Conservation (phyloP, 2,329 filamentous ascomycete species). For the Microthyrium microscopicum region DNA sequence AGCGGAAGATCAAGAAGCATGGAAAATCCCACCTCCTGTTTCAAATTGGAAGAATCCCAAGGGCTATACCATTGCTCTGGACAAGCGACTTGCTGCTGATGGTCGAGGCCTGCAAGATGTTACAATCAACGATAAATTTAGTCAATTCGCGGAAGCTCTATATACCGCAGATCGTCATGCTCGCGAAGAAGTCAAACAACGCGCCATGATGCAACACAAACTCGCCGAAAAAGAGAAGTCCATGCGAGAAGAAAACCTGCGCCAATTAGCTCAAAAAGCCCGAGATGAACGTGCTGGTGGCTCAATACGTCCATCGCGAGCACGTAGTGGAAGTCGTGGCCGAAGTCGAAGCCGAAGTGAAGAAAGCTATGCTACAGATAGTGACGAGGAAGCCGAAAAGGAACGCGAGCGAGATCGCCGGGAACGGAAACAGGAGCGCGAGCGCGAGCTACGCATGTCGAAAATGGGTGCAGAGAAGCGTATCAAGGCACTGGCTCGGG, state of each 20-base stretch:
- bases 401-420: slow-evolving; percentile 63
- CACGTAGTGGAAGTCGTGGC: slow-evolving; percentile 11
- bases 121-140: slow-evolving; percentile 96
- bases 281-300: slow-evolving; percentile 57
- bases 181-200: slow-evolving; percentile 83
- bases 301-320: slow-evolving; percentile 1
- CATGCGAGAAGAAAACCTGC: slow-evolving; percentile 83
- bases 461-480: slow-evolving; percentile 89
- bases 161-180: slow-evolving; percentile 92
- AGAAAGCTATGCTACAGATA: slow-evolving; percentile 10
- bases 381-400: slow-evolving; percentile 47
- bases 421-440: slow-evolving; percentile 65
- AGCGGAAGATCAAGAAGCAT: slow-evolving; percentile 90
- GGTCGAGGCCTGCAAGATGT: slow-evolving; percentile 84
- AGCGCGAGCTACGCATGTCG: slow-evolving; percentile 80
- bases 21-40: slow-evolving; percentile 79
- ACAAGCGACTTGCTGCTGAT: slow-evolving; percentile 89
- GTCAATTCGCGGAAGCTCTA: slow-evolving; percentile 83
- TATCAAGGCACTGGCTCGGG: slow-evolving; percentile 81
- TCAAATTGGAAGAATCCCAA: slow-evolving; percentile 99
- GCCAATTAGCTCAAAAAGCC: slow-evolving; percentile 76
- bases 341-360: slow-evolving; percentile 20
- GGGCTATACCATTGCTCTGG: slow-evolving; percentile 87
- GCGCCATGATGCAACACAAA: slow-evolving; percentile 87
- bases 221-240: slow-evolving; percentile 92